These are phyloP conservation scores for Candida pseudocylindracea DNA, from an alignment of 1,139 yeast genomes.

Conservation along the genomic window DNA sequence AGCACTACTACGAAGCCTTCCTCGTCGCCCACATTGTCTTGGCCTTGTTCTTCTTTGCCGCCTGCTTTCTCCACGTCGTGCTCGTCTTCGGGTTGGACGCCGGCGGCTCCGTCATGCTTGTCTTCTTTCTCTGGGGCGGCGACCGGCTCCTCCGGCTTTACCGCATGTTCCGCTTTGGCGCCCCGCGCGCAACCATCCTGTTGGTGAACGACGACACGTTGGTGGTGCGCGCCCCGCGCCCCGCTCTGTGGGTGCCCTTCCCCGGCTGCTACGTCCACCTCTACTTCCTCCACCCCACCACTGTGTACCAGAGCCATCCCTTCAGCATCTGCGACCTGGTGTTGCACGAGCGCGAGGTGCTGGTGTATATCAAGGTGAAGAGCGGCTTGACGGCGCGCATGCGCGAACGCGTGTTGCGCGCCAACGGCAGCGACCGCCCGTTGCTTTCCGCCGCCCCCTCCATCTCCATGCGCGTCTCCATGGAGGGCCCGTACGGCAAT, in stretches of 20 bases:
- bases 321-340: constrained; percentile 17
- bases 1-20: constrained; percentile 3
- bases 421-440: too few species aligned
- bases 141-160: not conserved
- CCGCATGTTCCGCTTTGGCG: constrained; percentile 9
- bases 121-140: not conserved
- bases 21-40: constrained; percentile 3
- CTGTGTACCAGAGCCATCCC: constrained; percentile 59
- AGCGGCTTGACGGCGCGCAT: constrained; percentile 16
- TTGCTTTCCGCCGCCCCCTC: too few species aligned
- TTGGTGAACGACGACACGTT: constrained; percentile 17
- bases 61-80: constrained; percentile 6
- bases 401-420: not conserved
- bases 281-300: constrained; percentile 25
- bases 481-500: constrained; percentile 45
- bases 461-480: constrained; percentile 10
- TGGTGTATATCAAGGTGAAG: constrained; percentile 12
- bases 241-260: constrained; percentile 16
- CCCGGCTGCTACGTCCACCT: constrained; percentile 51
- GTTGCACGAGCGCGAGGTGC: constrained; percentile 8
- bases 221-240: constrained; percentile 13
- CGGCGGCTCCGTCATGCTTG: too few species aligned
- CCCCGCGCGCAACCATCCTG: constrained; percentile 12
- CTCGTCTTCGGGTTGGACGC: constrained; percentile 11
- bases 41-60: constrained; percentile 3